Percentiles rank a stretch among this genome's conserved stretches.
phyloP scores from a whole-genome alignment of 1,284 basidiomycete genomes.

The Trametes hirsuta region DNA sequence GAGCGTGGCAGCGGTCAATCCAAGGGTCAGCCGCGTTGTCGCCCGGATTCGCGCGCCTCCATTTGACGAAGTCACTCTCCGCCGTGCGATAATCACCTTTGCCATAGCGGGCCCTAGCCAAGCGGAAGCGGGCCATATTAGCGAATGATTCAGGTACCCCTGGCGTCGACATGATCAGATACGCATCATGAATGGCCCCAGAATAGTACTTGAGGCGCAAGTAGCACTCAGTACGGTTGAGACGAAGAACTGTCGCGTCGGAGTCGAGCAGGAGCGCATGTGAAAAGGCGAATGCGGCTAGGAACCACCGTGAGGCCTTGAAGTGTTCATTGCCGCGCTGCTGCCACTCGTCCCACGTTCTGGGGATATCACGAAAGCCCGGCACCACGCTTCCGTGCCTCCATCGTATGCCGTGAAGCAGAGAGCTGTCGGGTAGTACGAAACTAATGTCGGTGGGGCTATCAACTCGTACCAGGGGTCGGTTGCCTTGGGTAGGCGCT shows the following conservation, averaged over 20 bases:
- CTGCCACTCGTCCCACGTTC: slow-evolving; percentile 22
- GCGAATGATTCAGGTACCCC: not conserved
- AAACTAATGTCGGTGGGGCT: slow-evolving; percentile 36
- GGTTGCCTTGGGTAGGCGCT: slow-evolving; percentile 16
- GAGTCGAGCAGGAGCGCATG: slow-evolving; percentile 24
- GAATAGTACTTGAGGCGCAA: slow-evolving; percentile 27
- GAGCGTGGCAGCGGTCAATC: slow-evolving; percentile 16
- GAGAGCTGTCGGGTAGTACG: slow-evolving; percentile 11
- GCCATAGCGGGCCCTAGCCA: slow-evolving; percentile 18
- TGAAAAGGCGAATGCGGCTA: slow-evolving; percentile 31
- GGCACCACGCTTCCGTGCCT: not conserved
- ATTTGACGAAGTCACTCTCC: slow-evolving; percentile 11
- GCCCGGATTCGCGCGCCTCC: slow-evolving; percentile 9
- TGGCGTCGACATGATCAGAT: slow-evolving; percentile 13
- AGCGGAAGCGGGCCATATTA: slow-evolving; percentile 14
- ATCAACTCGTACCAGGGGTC: slow-evolving; percentile 35
- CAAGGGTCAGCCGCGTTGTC: slow-evolving; percentile 15
- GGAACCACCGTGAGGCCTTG: slow-evolving; percentile 26
- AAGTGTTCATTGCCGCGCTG: slow-evolving; percentile 21
- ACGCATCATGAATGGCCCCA: slow-evolving; percentile 28
- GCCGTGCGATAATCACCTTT: slow-evolving; percentile 19
- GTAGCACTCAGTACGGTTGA: slow-evolving; percentile 29
- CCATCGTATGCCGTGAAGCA: slow-evolving; percentile 18
- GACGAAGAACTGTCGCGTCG: slow-evolving; percentile 13
- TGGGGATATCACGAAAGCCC: not conserved